These are phyloP conservation scores for Rhizophagus prolifer DNA, from an alignment of 192 early-diverging fungal species.

Conservation along the genomic window DNA sequence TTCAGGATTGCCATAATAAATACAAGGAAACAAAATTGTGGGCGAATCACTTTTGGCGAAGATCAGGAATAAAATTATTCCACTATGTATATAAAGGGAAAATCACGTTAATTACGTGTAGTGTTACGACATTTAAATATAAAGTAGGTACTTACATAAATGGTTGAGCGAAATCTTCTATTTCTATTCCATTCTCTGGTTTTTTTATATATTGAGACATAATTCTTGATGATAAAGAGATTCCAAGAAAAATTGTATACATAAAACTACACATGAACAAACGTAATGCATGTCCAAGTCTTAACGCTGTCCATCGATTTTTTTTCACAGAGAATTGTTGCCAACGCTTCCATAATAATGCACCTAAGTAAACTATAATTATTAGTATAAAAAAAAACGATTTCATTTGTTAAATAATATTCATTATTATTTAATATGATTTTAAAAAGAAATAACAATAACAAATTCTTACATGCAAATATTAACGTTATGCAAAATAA, in stretches of 20 bases:
- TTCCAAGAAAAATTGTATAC: not conserved
- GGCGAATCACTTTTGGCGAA: not conserved
- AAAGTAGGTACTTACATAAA: not conserved
- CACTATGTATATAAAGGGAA: not conserved
- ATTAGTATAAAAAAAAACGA: not conserved
- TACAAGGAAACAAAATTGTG: not conserved
- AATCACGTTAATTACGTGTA: not conserved
- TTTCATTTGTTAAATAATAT: not conserved
- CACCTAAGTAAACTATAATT: not conserved
- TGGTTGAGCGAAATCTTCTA: not conserved
- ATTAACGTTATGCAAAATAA: not conserved
- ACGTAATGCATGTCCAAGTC: not conserved
- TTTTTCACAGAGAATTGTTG: not conserved
- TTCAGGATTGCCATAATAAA: conserved; percentile 2
- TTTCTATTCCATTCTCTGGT: not conserved
- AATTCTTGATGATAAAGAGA: not conserved
- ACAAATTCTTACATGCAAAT: not conserved
- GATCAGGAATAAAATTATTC: conserved; percentile 4
- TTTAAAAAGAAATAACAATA: not conserved
- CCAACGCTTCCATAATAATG: not conserved
- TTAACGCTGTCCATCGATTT: not conserved
- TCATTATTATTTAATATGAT: not conserved
- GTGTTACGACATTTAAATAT: too few species aligned
- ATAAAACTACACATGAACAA: not conserved
- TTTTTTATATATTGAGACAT: not conserved